These are phyloP conservation scores for Pyrenophora graminea DNA, from an alignment of 2,329 filamentous ascomycete species.

Conservation along the genomic window DNA sequence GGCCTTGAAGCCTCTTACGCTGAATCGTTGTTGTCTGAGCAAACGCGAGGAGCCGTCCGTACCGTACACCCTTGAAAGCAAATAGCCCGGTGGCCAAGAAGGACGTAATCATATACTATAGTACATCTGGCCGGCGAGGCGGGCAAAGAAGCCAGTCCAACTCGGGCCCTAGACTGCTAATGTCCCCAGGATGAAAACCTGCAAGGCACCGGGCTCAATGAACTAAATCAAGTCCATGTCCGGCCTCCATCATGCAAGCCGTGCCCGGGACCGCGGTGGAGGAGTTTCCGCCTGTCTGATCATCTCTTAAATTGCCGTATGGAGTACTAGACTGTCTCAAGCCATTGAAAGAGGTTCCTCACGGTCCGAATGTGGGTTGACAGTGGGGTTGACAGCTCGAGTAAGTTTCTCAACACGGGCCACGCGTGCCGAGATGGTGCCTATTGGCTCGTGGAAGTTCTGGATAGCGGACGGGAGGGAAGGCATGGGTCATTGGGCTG, in stretches of 20 bases:
- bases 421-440: not conserved
- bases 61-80: not conserved
- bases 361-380: constrained; percentile 12
- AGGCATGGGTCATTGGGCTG: not conserved
- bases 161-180: constrained; percentile 7
- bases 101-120: constrained; percentile 1
- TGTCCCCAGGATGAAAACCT: constrained; percentile 8
- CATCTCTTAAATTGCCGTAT: constrained; percentile 4
- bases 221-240: not conserved
- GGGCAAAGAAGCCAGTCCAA: not conserved
- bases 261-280: constrained; percentile 1
- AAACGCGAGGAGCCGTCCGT: constrained; percentile 1
- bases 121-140: constrained; percentile 3
- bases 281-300: not conserved
- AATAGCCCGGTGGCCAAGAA: constrained; percentile 2
- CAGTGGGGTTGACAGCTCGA: constrained; percentile 7
- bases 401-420: constrained; percentile 3
- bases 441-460: not conserved
- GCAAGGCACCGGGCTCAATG: constrained; percentile 3
- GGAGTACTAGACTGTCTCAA: constrained; percentile 9
- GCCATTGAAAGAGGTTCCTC: not conserved
- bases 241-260: constrained; percentile 1
- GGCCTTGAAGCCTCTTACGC: not conserved
- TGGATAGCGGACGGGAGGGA: not conserved
- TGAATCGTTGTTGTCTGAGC: not conserved